Percentiles rank a stretch among this genome's conserved stretches.
phyloP scores from a whole-genome alignment of 345 rosid species.

The Zanthoxylum bungeanum region DNA sequence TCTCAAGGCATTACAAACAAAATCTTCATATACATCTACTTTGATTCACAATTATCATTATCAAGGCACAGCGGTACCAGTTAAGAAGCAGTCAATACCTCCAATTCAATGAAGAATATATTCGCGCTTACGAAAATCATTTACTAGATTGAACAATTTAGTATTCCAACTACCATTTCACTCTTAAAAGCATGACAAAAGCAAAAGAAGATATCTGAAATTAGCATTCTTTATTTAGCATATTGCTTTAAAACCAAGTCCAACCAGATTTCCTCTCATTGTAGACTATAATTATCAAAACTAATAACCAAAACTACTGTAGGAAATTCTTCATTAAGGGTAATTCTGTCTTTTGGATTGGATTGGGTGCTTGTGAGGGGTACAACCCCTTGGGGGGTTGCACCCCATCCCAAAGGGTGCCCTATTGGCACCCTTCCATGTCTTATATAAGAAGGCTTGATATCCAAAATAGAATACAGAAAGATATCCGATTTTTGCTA shows the following conservation, averaged over 20 bases:
- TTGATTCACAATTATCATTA: not conserved
- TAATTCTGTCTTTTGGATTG: too few relatives aligned
- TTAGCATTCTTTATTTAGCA: slow-evolving; percentile 1
- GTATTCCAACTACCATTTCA: not conserved
- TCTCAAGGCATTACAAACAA: not conserved
- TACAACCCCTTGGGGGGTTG: too few relatives aligned
- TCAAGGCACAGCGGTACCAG: not conserved
- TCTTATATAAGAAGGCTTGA: too few relatives aligned
- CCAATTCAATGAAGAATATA: not conserved
- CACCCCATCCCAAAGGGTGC: too few relatives aligned
- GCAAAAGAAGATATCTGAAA: not conserved
- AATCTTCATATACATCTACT: not conserved
- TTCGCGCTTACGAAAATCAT: too few relatives aligned
- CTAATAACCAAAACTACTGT: not conserved
- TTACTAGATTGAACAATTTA: slow-evolving; percentile 3
- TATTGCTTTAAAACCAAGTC: not conserved
- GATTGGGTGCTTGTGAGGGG: too few relatives aligned
- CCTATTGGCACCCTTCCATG: too few relatives aligned
- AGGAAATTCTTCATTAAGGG: too few relatives aligned
- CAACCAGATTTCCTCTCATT: not conserved
- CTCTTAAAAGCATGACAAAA: not conserved
- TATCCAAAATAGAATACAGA: too few relatives aligned
- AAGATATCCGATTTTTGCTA: too few relatives aligned
- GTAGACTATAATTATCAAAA: slow-evolving; percentile 2
- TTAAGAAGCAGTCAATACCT: not conserved